Evolutionary conservation across 345 rosid genomes (phyloP).

Genomic region (Euclidium syriacum): DNA sequence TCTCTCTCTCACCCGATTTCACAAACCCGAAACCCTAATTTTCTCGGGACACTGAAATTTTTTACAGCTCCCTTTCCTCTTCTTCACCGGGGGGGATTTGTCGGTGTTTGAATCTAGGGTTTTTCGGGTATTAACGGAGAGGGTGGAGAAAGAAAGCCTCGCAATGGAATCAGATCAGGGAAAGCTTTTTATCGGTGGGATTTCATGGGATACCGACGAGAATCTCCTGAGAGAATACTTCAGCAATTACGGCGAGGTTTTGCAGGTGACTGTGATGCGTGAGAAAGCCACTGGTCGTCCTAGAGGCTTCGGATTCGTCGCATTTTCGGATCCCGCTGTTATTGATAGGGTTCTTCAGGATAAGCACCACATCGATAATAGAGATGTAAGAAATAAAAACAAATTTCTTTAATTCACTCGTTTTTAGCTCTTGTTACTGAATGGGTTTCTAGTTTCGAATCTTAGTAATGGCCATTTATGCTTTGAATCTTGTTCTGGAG

Average conservation of each 20-base stretch:
- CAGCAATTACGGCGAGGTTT: slow-evolving; percentile 59
- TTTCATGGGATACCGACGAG: slow-evolving; percentile 90
- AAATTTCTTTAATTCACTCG: neutral
- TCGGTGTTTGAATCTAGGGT: slow-evolving; percentile 21
- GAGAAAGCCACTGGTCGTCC: slow-evolving; percentile 73
- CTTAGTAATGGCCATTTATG: too few relatives aligned
- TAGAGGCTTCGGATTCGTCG: slow-evolving; percentile 82
- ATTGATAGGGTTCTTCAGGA: slow-evolving; percentile 68
- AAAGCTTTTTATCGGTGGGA: slow-evolving; percentile 87
- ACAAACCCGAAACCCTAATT: slow-evolving; percentile 31
- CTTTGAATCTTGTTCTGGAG: neutral
- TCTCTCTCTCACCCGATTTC: slow-evolving; percentile 10
- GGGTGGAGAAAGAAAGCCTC: neutral
- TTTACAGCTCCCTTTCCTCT: slow-evolving; percentile 3
- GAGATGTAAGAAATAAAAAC: slow-evolving; percentile 71
- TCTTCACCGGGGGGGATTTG: slow-evolving; percentile 21
- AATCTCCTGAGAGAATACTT: slow-evolving; percentile 66
- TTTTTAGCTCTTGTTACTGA: neutral
- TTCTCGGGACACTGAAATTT: slow-evolving; percentile 24
- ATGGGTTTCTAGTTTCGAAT: neutral
- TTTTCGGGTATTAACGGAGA: neutral
- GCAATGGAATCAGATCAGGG: slow-evolving; percentile 85
- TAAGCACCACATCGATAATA: slow-evolving; percentile 71
- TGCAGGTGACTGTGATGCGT: slow-evolving; percentile 63
- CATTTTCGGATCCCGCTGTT: slow-evolving; percentile 64